Base-by-base conservation (phyloP, 345 rosid genomes). In the Sisymbrium altissimum region DNA sequence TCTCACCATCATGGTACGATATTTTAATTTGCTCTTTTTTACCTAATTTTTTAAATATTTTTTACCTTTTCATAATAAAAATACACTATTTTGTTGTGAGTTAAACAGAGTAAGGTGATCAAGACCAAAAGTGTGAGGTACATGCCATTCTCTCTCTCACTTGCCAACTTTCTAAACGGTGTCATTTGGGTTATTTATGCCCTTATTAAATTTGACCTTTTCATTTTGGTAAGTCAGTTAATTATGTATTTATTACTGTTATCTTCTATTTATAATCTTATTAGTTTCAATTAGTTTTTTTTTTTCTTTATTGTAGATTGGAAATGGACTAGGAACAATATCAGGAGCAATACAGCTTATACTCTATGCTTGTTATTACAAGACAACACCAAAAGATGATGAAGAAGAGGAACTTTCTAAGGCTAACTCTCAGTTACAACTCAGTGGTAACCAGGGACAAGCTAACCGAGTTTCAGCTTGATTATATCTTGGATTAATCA, bases 311-410 rank as follows among this genome's bases (percentile, higher is more conserved):
- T 44, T 5, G 15, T 29, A 92, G 93, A 68, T 80, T 68, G 89
- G 93, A 69, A 92, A 92, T 68, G 90, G 89, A 6, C 73, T 86
- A 4, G 96, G 96, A 11, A 54, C 88, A 27, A 0, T 88, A 3
- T 69, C 71, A 12, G 92, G 92, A 35, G 69, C 56, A 6, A 7
- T 44, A 1, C 94, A 86, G 39, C 86, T 88, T 32, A 65, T 85
- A 7, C 38, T 85, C 2, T 92, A 88, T 61, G 85, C 83, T 30
- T 73, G 70, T n/a, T 86, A 89, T 78, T 83, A 12, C 71, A 78
- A 32, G 7, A 54, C 85, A 8, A 82, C 88, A 0, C 85, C 88
- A 2, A 49, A 71, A 40, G 75, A 74, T 23, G 75, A 41, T 8
- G 76, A 17, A 66, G 81, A 66, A 23, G 66, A 29, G 5, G 68